Evolutionary conservation across 2,329 filamentous ascomycete species (phyloP).

Genomic region (Dothideomycetes sp.): DNA sequence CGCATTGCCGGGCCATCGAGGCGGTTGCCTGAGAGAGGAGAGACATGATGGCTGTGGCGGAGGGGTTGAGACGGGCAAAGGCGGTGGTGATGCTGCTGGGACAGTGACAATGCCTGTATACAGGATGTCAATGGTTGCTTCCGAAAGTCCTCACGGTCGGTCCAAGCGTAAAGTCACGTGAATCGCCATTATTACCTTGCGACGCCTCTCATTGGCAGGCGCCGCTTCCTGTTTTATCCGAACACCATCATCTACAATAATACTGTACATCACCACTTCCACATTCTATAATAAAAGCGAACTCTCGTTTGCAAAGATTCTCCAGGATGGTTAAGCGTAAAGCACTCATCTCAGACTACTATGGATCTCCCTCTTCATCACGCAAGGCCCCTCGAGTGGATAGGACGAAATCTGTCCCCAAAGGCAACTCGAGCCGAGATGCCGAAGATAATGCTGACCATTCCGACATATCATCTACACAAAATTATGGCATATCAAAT

Average conservation of each 20-base stretch:
- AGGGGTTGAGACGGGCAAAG: constrained; percentile 13
- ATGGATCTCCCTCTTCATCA: neutral
- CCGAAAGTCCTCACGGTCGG: too few species aligned
- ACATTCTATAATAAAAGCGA: too few species aligned
- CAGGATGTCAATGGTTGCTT: constrained; percentile 1
- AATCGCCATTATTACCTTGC: too few species aligned
- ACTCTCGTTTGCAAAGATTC: neutral
- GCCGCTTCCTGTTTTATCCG: neutral
- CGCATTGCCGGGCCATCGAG: constrained; percentile 35
- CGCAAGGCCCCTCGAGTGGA: too few species aligned
- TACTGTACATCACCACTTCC: neutral
- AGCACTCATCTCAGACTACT: neutral
- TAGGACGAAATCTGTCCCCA: too few species aligned
- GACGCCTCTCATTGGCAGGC: too few species aligned
- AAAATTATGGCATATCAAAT: too few species aligned
- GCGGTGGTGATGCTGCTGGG: constrained; percentile 1
- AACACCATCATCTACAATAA: neutral
- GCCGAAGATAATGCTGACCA: too few species aligned
- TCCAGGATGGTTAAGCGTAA: neutral
- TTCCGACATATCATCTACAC: too few species aligned
- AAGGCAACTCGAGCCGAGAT: too few species aligned
- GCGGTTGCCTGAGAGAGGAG: constrained; percentile 33
- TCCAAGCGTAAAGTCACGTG: neutral
- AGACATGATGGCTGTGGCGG: constrained; percentile 31
- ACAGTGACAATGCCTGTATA: neutral